Base-by-base conservation (phyloP, 2,329 filamentous ascomycete genomes). In the Orbilia javanica region DNA sequence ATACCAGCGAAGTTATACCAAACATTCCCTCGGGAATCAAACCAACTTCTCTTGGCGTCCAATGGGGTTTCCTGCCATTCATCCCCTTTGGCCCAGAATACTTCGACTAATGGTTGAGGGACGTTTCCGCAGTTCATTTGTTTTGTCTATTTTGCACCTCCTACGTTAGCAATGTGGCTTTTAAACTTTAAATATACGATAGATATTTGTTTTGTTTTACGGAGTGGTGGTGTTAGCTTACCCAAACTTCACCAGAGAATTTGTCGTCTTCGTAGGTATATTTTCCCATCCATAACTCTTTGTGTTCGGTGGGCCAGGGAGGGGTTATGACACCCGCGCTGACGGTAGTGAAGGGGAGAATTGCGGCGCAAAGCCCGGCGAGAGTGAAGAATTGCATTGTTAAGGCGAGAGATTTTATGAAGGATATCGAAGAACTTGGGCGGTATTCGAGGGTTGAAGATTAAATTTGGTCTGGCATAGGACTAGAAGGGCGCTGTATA, bases 181-280 rank as follows among this genome's bases (percentile, higher is more conserved):
- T 11, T 36, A 36, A 11, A 10, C 13, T 7, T 7, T 36, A 36
- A 10, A 36, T 4, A 8, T 36, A 36, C 13, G 34, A 36, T 36
- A 11, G 3, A 11, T 36, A 36, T 2, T 15, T 39, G 13, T 50
- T 1, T n/a, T 20, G n/a, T n/a, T n/a, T n/a, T n/a, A n/a, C n/a
- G n/a, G n/a, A n/a, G n/a, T n/a, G n/a, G n/a, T n/a, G n/a, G n/a
- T n/a, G n/a, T n/a, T n/a, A n/a, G 3, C 60, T 64, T 20, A 64
- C 60, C 60, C 60, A 64, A 31, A 64, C 60, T 48, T 64, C 39
- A 8, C 60, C 60, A 11, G 60, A 64, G 36, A 64, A 48, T 8
- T 46, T 13, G 15, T 48, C 42, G 18, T 64, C 48, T 22, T 64
- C 60, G 25, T 31, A 48, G 6, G 48, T 64, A 6, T 64, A 64